Evolutionary conservation across 2,329 filamentous ascomycete species (phyloP).

Genomic region (Cercospora brassicicola): DNA sequence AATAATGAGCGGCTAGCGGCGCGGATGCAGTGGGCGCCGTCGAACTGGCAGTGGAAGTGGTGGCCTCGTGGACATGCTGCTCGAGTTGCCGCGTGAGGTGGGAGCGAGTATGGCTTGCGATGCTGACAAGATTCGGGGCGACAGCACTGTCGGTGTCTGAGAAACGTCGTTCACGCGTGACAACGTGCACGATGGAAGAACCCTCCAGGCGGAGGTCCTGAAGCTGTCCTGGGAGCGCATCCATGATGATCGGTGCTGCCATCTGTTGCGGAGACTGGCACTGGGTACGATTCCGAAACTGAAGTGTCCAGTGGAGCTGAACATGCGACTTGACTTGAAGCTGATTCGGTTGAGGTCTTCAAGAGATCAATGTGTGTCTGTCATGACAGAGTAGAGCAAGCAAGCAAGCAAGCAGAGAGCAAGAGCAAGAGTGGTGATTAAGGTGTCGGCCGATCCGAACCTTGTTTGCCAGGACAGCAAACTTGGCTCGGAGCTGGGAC

Average conservation of each 20-base stretch:
- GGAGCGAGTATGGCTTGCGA: background rate
- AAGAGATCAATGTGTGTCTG: background rate
- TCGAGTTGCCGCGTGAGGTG: background rate
- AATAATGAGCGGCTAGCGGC: slow-evolving; percentile 5
- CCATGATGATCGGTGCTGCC: background rate
- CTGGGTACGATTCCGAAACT: background rate
- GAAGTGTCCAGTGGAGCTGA: background rate
- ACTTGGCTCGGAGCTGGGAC: slow-evolving; percentile 1
- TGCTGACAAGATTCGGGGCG: background rate
- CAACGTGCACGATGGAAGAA: slow-evolving; percentile 2
- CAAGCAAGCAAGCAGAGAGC: too few relatives aligned
- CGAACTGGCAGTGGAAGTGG: background rate
- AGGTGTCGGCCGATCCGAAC: background rate
- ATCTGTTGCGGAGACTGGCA: background rate
- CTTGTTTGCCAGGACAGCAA: background rate
- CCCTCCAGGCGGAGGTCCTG: background rate
- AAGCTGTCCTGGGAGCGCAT: background rate
- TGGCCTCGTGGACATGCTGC: background rate
- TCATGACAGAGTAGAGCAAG: background rate
- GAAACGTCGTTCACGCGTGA: slow-evolving; percentile 18
- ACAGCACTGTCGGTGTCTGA: slow-evolving; percentile 14
- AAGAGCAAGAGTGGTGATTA: background rate
- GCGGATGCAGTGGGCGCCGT: background rate
- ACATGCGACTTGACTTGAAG: background rate
- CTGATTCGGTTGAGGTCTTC: background rate